Conservation (phyloP, 805 yeast genomes). For the Kazachstania taianensis region DNA sequence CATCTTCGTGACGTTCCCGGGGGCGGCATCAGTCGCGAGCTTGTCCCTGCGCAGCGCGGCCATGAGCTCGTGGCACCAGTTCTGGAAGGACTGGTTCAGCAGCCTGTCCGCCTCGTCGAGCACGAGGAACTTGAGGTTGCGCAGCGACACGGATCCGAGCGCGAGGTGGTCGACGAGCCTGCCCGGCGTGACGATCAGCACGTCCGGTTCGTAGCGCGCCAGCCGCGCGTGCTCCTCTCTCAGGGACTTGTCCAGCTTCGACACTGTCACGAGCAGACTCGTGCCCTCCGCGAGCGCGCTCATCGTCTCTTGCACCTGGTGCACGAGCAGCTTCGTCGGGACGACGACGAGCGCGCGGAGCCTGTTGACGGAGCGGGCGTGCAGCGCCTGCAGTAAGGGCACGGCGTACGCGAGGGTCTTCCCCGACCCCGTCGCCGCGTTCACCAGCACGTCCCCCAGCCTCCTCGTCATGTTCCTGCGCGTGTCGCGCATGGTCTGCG, state of each 20-base stretch:
- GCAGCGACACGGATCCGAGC: slow-evolving; percentile 35
- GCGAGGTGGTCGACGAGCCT: slow-evolving; percentile 67
- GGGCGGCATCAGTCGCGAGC: slow-evolving; percentile 14
- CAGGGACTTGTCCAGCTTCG: slow-evolving; percentile 49
- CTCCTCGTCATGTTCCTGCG: slow-evolving; percentile 39
- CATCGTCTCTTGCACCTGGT: slow-evolving; percentile 67
- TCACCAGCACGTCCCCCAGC: slow-evolving; percentile 71
- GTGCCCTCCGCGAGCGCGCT: slow-evolving; percentile 55
- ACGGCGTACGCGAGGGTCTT: slow-evolving; percentile 83
- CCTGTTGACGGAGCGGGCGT: slow-evolving; percentile 55
- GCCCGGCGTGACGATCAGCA: slow-evolving; percentile 67
- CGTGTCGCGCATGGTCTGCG: slow-evolving; percentile 16
- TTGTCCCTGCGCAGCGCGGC: slow-evolving; percentile 31
- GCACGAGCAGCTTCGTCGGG: slow-evolving; percentile 82
- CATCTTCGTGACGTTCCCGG: slow-evolving; percentile 46
- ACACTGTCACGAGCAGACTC: slow-evolving; percentile 40
- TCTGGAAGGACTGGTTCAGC: slow-evolving; percentile 83
- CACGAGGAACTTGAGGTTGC: slow-evolving; percentile 49
- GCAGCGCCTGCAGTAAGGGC: slow-evolving; percentile 67
- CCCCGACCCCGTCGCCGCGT: slow-evolving; percentile 95
- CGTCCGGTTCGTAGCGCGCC: slow-evolving; percentile 44
- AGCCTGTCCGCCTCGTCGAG: slow-evolving; percentile 78
- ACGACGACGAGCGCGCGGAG: slow-evolving; percentile 69
- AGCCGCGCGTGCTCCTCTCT: slow-evolving; percentile 53
- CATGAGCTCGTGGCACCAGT: slow-evolving; percentile 65